These are phyloP conservation scores for Coprinopsis sp. DNA, from an alignment of 768 basidiomycete species.

Conservation along the genomic window DNA sequence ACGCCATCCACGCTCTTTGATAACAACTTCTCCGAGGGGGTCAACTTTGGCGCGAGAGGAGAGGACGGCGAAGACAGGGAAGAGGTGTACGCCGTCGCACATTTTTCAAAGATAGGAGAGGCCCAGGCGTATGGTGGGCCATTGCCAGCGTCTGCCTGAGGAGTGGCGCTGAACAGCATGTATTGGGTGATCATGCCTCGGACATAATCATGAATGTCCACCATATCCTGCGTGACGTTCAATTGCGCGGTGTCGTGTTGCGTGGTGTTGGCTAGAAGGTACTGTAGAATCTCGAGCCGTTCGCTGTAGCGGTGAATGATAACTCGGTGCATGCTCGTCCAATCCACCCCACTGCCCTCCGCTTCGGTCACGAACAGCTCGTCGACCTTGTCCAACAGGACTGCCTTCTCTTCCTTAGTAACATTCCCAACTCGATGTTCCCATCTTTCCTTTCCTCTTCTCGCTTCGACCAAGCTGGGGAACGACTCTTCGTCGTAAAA, in stretches of 20 bases:
- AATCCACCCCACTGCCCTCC: constrained; percentile 34
- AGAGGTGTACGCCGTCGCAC: constrained; percentile 27
- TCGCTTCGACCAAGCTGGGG: constrained; percentile 28
- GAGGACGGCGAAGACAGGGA: constrained; percentile 12
- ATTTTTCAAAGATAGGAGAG: constrained; percentile 26
- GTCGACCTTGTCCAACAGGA: constrained; percentile 22
- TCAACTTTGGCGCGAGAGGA: too few relatives aligned
- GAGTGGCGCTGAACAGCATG: constrained; percentile 19
- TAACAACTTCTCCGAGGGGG: constrained; percentile 27
- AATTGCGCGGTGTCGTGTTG: constrained; percentile 11
- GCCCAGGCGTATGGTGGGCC: constrained; percentile 25
- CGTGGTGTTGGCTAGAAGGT: constrained; percentile 29
- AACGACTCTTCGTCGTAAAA: constrained; percentile 39
- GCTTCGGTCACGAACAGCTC: constrained; percentile 18
- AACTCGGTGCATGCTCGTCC: constrained; percentile 32
- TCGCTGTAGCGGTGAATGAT: constrained; percentile 38
- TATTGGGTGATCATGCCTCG: constrained; percentile 29
- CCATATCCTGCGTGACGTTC: constrained; percentile 9
- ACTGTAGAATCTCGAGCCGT: constrained; percentile 34
- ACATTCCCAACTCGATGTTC: constrained; percentile 32
- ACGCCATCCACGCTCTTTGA: constrained; percentile 29
- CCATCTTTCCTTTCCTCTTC: constrained; percentile 27
- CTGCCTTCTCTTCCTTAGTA: constrained; percentile 20
- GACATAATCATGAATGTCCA: constrained; percentile 26
- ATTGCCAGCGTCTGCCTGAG: constrained; percentile 4